Percentiles rank a stretch among this genome's conserved stretches.
Conservation (phyloP, 2,329 filamentous ascomycete species). For the Fusarium denticulatum region DNA sequence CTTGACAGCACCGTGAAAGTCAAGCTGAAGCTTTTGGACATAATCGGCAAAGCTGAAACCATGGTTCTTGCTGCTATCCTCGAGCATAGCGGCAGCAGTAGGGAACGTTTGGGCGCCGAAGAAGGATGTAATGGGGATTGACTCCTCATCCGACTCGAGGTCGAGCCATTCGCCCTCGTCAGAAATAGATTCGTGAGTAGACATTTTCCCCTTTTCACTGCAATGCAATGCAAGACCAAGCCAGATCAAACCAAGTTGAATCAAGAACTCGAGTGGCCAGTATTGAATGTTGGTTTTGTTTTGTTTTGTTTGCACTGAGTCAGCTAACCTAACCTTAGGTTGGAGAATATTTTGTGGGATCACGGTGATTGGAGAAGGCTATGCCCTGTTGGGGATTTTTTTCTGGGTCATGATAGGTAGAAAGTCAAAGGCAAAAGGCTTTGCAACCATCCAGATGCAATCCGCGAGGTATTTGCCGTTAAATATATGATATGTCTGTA, state of each 20-base stretch:
- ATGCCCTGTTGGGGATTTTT: slow-evolving; percentile 43
- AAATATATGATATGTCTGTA: slow-evolving; percentile 47
- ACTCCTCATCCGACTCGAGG: slow-evolving; percentile 70
- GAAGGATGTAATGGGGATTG: slow-evolving; percentile 71
- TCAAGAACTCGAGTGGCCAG: slow-evolving; percentile 2
- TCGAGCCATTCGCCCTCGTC: slow-evolving; percentile 63
- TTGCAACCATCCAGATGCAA: slow-evolving; percentile 37
- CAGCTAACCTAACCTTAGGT: background rate
- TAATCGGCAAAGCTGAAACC: slow-evolving; percentile 73
- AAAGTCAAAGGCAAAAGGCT: background rate
- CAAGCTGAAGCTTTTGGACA: slow-evolving; percentile 67
- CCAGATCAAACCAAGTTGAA: slow-evolving; percentile 48
- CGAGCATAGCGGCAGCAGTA: slow-evolving; percentile 72
- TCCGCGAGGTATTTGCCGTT: slow-evolving; percentile 39
- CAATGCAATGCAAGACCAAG: background rate
- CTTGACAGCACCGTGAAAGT: slow-evolving; percentile 79
- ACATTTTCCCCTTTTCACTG: slow-evolving; percentile 36
- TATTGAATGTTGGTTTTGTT: background rate
- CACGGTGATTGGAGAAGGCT: slow-evolving; percentile 50
- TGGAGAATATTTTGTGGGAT: slow-evolving; percentile 43
- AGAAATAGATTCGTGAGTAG: slow-evolving; percentile 44
- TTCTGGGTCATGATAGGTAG: slow-evolving; percentile 27
- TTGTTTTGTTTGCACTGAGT: background rate
- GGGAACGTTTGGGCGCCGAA: slow-evolving; percentile 74
- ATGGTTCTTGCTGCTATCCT: slow-evolving; percentile 72